phyloP scores from a whole-genome alignment of 352 stramenopile genomes.

The Globisporangium orthogonon region DNA sequence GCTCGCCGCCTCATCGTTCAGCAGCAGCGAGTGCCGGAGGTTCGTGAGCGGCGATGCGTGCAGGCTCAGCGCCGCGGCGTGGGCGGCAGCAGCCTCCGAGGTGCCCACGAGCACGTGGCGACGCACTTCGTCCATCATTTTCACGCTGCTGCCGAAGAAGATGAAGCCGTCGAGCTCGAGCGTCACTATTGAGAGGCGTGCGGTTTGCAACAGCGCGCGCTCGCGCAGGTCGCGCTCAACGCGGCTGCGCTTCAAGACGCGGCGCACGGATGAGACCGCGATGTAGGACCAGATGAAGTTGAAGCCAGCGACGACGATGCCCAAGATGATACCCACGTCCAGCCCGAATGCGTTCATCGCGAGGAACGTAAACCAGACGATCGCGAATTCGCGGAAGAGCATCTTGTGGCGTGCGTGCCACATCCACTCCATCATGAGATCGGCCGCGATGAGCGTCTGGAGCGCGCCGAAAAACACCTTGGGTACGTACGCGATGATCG shows the following conservation, averaged over 20 bases:
- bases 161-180: slow-evolving; percentile 84
- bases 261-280: slow-evolving; percentile 54
- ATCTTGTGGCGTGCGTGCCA: slow-evolving; percentile 85
- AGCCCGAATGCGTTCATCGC: slow-evolving; percentile 93
- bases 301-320: slow-evolving; percentile 86
- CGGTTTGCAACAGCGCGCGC: slow-evolving; percentile 57
- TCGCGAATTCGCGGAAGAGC: slow-evolving; percentile 87
- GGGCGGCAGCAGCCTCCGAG: slow-evolving; percentile 9
- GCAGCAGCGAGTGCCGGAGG: slow-evolving; percentile 7
- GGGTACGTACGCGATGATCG: slow-evolving; percentile 93
- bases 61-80: slow-evolving; percentile 5
- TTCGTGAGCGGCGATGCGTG: slow-evolving; percentile 10
- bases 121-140: slow-evolving; percentile 85
- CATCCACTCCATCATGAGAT: slow-evolving; percentile 97
- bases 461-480: slow-evolving; percentile 97
- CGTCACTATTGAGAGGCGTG: slow-evolving; percentile 79
- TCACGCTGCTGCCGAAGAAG: slow-evolving; percentile 84
- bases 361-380: slow-evolving; percentile 92
- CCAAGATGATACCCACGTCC: slow-evolving; percentile 92
- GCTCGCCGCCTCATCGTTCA: background rate
- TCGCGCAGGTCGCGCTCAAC: slow-evolving; percentile 78
- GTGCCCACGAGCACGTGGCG: slow-evolving; percentile 70
- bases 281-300: slow-evolving; percentile 88
- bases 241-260: slow-evolving; percentile 75
- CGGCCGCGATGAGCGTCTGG: slow-evolving; percentile 94